A percentile compares a stretch with the other conserved stretches of the same genome.
Evolutionary conservation across 352 stramenopile species (phyloP).

Genomic region (Globisporangium okanoganense): DNA sequence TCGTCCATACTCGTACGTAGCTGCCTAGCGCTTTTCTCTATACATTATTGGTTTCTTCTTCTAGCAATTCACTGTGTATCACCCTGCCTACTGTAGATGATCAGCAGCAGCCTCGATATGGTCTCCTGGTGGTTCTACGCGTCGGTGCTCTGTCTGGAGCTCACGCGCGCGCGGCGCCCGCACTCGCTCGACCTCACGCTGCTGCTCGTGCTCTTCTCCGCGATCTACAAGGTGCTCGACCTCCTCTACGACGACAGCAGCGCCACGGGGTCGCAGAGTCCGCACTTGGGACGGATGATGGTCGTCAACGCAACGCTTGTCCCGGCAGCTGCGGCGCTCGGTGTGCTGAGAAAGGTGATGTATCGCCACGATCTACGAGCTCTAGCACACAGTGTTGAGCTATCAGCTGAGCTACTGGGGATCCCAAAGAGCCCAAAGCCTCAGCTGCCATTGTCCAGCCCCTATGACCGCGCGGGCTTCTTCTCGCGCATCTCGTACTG

Average conservation of each 20-base stretch:
- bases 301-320: background rate
- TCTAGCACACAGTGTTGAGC: background rate
- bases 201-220: conserved; percentile 16
- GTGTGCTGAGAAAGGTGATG: conserved; percentile 14
- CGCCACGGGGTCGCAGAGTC: background rate
- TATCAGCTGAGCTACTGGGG: background rate
- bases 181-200: background rate
- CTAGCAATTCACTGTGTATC: background rate
- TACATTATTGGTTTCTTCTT: background rate
- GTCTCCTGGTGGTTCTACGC: conserved; percentile 19
- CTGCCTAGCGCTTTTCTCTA: background rate
- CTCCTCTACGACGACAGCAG: background rate
- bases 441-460: conserved; percentile 12
- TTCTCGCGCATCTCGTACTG: conserved; percentile 61
- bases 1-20: conserved; percentile 32
- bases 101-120: conserved; percentile 12
- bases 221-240: conserved; percentile 12
- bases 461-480: conserved; percentile 49
- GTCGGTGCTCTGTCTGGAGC: conserved; percentile 15
- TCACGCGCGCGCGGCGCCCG: background rate
- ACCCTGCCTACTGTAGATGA: conserved; percentile 4
- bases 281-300: background rate
- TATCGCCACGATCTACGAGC: background rate
- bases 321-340: background rate
- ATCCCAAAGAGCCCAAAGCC: background rate